Evolutionary conservation across 1,284 basidiomycete genomes (phyloP).

Genomic region (Sporisorium scitamineum): DNA sequence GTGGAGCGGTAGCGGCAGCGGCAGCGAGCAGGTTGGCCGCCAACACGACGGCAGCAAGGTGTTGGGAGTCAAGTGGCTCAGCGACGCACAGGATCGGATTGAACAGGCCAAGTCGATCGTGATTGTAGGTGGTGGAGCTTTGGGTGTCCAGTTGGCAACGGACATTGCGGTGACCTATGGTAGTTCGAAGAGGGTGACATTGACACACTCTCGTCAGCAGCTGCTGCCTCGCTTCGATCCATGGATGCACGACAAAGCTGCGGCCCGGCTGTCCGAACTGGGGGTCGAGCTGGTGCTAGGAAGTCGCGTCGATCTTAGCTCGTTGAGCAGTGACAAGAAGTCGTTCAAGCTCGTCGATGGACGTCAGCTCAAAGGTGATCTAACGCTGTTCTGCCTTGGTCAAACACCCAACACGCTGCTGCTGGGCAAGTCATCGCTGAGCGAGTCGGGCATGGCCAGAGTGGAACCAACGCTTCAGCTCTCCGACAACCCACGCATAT

Average conservation of each 20-base stretch:
- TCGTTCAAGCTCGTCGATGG: conserved; percentile 27
- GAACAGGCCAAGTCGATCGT: conserved; percentile 27
- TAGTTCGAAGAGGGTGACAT: conserved; percentile 31
- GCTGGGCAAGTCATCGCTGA: conserved; percentile 10
- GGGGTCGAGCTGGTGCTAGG: conserved; percentile 40
- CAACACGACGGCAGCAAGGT: conserved; percentile 34
- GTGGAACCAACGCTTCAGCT: conserved; percentile 36
- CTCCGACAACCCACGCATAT: conserved; percentile 20
- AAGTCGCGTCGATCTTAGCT: conserved; percentile 27
- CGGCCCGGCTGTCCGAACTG: conserved; percentile 9
- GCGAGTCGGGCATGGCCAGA: conserved; percentile 30
- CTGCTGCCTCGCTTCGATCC: conserved; percentile 44
- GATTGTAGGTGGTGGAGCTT: conserved; percentile 28
- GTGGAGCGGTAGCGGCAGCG: conserved; percentile 26
- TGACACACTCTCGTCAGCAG: conserved; percentile 28
- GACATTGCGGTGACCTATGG: conserved; percentile 49
- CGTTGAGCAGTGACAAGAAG: conserved; percentile 16
- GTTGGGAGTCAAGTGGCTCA: conserved; percentile 40
- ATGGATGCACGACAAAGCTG: conserved; percentile 48
- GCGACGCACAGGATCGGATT: conserved; percentile 39
- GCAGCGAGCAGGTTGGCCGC: neutral
- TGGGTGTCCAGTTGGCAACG: conserved; percentile 32
- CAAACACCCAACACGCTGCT: conserved; percentile 39
- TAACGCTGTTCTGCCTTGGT: conserved; percentile 49
- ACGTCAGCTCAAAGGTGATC: conserved; percentile 30